phyloP scores from a whole-genome alignment of 805 yeast genomes.

The Grigorovia transvaalensis region DNA sequence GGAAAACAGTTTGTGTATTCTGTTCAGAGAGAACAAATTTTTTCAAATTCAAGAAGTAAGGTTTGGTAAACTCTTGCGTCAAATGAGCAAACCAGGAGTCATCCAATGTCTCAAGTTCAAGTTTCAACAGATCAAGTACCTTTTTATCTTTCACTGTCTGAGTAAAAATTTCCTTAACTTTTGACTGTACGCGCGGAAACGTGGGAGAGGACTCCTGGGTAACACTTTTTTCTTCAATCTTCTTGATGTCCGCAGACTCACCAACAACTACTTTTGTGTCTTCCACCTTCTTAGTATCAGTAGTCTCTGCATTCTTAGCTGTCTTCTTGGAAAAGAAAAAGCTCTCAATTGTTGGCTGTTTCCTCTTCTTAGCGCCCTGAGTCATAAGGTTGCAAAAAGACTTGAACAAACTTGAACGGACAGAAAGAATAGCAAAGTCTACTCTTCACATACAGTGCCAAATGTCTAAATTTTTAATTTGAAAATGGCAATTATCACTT shows the following conservation, averaged over 20 bases:
- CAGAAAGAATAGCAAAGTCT: not conserved
- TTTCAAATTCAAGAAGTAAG: conserved; percentile 71
- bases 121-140: conserved; percentile 1
- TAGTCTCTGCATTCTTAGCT: not conserved
- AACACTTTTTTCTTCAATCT: not conserved
- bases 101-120: conserved; percentile 61
- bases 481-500: not conserved
- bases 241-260: not conserved
- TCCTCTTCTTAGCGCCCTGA: not conserved
- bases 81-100: conserved; percentile 68
- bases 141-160: not conserved
- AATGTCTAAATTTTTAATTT: no score
- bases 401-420: not conserved
- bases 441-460: not conserved
- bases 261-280: not conserved
- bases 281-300: not conserved
- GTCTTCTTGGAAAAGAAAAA: not conserved
- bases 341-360: not conserved
- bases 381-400: not conserved
- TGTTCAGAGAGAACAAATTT: conserved; percentile 44
- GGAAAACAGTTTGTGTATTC: conserved; percentile 50
- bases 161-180: not conserved
- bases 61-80: conserved; percentile 65
- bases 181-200: not conserved
- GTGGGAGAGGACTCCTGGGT: not conserved